These are phyloP conservation scores for Schizosaccharomyces octosporus DNA, from an alignment of 805 yeast species.

Conservation along the genomic window DNA sequence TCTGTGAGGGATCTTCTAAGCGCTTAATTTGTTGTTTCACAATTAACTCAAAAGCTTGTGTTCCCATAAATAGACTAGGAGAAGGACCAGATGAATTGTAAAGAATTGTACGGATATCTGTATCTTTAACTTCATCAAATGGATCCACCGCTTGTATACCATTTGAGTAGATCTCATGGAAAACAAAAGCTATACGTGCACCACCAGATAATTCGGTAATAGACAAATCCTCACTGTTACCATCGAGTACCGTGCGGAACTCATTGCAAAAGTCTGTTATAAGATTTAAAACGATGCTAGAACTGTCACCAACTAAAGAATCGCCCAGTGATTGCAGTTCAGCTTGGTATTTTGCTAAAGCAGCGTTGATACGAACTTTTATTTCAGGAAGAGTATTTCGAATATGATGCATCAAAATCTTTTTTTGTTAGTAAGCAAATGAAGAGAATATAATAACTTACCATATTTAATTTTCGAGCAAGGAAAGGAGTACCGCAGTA, in stretches of 20 bases:
- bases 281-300: conserved; percentile 67
- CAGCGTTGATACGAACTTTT: conserved; percentile 64
- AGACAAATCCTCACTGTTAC: conserved; percentile 74
- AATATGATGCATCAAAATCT: conserved; percentile 67
- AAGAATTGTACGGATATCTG: conserved; percentile 88
- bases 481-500: conserved; percentile 96
- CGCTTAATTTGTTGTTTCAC: conserved; percentile 83
- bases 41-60: conserved; percentile 86
- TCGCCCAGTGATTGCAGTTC: conserved; percentile 49
- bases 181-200: conserved; percentile 89
- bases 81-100: conserved; percentile 92
- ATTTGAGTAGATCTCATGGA: conserved; percentile 83
- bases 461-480: conserved; percentile 67
- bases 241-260: conserved; percentile 71
- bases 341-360: conserved; percentile 57
- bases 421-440: neutral
- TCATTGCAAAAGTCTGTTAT: conserved; percentile 84
- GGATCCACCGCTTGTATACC: conserved; percentile 86
- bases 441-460: neutral
- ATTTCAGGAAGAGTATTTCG: conserved; percentile 77
- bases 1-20: conserved; percentile 77
- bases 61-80: conserved; percentile 88
- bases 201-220: conserved; percentile 88
- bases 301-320: conserved; percentile 55
- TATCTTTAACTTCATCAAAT: conserved; percentile 83